Conservation (phyloP, 805 yeast genomes). For the Lipomyces spencermartinsiae region DNA sequence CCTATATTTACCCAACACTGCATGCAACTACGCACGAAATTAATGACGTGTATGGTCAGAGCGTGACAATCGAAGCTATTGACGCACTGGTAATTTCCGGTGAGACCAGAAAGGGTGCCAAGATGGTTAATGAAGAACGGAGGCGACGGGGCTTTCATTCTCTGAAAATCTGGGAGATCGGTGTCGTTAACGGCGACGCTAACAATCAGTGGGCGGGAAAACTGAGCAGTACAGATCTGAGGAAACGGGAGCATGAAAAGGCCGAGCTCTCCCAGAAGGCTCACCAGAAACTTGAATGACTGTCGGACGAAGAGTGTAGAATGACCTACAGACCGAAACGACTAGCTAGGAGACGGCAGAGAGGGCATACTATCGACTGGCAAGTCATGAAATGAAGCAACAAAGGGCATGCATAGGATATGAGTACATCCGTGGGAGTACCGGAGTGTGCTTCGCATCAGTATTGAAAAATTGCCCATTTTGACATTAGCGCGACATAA, state of each 20-base stretch:
- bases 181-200: constrained; percentile 30
- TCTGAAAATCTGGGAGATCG: constrained; percentile 59
- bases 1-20: constrained; percentile 54
- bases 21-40: constrained; percentile 64
- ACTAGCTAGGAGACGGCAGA: too few relatives aligned
- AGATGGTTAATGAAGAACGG: constrained; percentile 70
- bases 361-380: too few relatives aligned
- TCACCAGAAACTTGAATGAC: neutral
- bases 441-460: neutral
- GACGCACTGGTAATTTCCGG: constrained; percentile 81
- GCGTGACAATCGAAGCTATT: constrained; percentile 74
- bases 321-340: neutral
- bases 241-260: constrained; percentile 10
- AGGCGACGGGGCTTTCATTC: constrained; percentile 58
- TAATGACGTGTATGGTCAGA: constrained; percentile 92
- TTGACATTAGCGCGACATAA: neutral
- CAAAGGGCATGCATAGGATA: neutral
- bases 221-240: constrained; percentile 36
- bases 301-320: neutral
- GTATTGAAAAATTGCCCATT: neutral
- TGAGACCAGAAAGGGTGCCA: constrained; percentile 81
- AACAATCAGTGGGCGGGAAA: constrained; percentile 25
- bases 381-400: neutral
- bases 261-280: neutral
- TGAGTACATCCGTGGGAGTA: neutral